phyloP scores from a whole-genome alignment of 2,329 filamentous ascomycete species.

The Cylindrodendrum hubeiense region DNA sequence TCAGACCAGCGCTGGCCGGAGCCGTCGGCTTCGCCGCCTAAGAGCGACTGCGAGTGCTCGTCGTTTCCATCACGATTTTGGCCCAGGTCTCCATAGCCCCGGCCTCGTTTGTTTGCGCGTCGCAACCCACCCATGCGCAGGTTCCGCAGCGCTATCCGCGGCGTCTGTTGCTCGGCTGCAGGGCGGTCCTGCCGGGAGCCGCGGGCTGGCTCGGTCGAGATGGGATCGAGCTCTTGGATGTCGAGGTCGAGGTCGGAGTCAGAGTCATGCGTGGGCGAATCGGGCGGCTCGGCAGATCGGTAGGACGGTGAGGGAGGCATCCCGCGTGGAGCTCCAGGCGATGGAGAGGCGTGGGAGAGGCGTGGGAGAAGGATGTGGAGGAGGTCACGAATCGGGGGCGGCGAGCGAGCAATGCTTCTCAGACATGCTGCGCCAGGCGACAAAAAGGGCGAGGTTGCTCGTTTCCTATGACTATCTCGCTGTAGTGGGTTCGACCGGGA shows the following conservation, averaged over 20 bases:
- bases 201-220: slow-evolving; percentile 52
- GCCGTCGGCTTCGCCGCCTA: slow-evolving; percentile 73
- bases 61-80: slow-evolving; percentile 67
- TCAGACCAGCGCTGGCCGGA: slow-evolving; percentile 69
- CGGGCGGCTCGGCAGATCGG: slow-evolving; percentile 71
- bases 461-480: background rate
- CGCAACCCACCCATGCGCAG: slow-evolving; percentile 75
- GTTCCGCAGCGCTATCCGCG: slow-evolving; percentile 78
- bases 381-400: slow-evolving; percentile 29
- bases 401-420: slow-evolving; percentile 36
- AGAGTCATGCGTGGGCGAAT: slow-evolving; percentile 75
- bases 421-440: slow-evolving; percentile 41
- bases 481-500: slow-evolving; percentile 15
- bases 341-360: slow-evolving; percentile 27
- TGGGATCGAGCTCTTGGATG: slow-evolving; percentile 82
- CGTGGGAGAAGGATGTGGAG: slow-evolving; percentile 27
- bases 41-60: slow-evolving; percentile 75
- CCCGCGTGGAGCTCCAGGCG: slow-evolving; percentile 52
- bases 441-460: slow-evolving; percentile 9
- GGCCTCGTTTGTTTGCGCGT: slow-evolving; percentile 65
- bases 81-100: slow-evolving; percentile 72
- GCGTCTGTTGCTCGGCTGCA: slow-evolving; percentile 58
- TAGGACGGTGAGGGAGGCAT: slow-evolving; percentile 69
- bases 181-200: slow-evolving; percentile 46
- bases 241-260: slow-evolving; percentile 83